These are phyloP conservation scores for Staphylotrichum tortipilum DNA, from an alignment of 495 filamentous ascomycete genomes.

Conservation along the genomic window DNA sequence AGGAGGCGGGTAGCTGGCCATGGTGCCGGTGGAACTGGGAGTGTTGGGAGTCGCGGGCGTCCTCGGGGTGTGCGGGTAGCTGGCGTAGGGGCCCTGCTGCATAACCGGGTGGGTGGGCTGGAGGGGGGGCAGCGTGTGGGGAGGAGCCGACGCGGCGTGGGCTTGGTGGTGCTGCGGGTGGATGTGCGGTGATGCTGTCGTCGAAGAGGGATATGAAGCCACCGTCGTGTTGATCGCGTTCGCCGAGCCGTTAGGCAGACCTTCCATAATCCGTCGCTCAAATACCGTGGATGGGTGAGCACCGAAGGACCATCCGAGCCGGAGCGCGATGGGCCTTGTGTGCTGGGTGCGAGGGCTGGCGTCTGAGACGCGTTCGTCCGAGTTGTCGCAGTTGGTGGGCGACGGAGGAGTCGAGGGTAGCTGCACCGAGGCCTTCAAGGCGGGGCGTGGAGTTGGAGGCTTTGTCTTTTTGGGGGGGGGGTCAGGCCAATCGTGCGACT, in stretches of 20 bases:
- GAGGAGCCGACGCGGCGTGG: slow-evolving; percentile 43
- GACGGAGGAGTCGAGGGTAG: background rate
- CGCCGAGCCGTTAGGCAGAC: slow-evolving; percentile 28
- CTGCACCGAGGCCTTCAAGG: slow-evolving; percentile 5
- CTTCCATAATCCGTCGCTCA: slow-evolving; percentile 34
- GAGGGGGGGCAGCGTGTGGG: slow-evolving; percentile 64
- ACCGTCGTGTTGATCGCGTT: slow-evolving; percentile 32
- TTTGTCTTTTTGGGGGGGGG: no score
- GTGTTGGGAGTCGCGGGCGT: slow-evolving; percentile 53
- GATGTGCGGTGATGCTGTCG: slow-evolving; percentile 22
- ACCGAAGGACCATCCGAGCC: slow-evolving; percentile 28
- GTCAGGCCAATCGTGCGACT: background rate
- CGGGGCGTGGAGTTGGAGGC: no score
- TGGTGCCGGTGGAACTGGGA: slow-evolving; percentile 52
- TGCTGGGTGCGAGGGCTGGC: slow-evolving; percentile 4
- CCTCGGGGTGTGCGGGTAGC: slow-evolving; percentile 55
- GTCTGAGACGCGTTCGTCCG: no score
- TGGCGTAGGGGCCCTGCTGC: slow-evolving; percentile 47
- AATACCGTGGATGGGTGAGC: slow-evolving; percentile 17
- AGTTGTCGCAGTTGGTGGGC: no score
- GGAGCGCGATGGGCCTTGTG: slow-evolving; percentile 20
- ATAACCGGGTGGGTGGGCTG: slow-evolving; percentile 58
- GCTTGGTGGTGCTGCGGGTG: slow-evolving; percentile 40
- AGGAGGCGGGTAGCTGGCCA: slow-evolving; percentile 53
- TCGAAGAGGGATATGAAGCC: slow-evolving; percentile 28